Evolutionary conservation across 306 rosid genomes (phyloP).

Genomic region (Dryas alaskensis): DNA sequence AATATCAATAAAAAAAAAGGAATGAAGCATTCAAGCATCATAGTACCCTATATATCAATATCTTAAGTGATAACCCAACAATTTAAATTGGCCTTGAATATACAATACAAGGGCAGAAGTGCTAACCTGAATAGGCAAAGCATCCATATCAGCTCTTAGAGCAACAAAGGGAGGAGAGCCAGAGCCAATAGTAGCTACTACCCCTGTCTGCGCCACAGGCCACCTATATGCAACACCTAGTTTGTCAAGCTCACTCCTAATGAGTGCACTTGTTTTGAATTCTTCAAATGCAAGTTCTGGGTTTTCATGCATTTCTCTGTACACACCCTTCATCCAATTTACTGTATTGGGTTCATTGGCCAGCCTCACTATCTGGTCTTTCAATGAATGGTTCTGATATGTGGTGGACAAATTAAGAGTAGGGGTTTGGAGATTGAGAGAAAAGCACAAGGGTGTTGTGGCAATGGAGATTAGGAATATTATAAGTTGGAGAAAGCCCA

Average conservation of each 20-base stretch:
- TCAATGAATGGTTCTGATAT: constrained; percentile 23
- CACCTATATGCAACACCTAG: constrained; percentile 62
- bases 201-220: constrained; percentile 84
- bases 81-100: not conserved
- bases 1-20: not conserved
- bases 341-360: constrained; percentile 46
- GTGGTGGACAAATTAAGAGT: not conserved
- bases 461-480: constrained; percentile 32
- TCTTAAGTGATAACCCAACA: not conserved
- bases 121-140: constrained; percentile 79
- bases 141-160: constrained; percentile 95
- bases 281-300: constrained; percentile 85
- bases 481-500: constrained; percentile 24
- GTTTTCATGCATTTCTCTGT: constrained; percentile 76
- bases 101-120: too few relatives aligned
- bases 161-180: constrained; percentile 83
- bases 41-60: not conserved
- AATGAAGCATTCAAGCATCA: not conserved
- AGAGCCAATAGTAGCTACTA: constrained; percentile 73
- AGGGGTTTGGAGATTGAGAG: constrained; percentile 28
- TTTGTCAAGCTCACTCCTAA: constrained; percentile 61
- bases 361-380: constrained; percentile 42
- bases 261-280: constrained; percentile 59
- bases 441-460: constrained; percentile 29
- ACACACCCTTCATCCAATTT: constrained; percentile 64